These are phyloP conservation scores for Citrus cavaleriei DNA, from an alignment of 345 rosid genomes.

Conservation along the genomic window DNA sequence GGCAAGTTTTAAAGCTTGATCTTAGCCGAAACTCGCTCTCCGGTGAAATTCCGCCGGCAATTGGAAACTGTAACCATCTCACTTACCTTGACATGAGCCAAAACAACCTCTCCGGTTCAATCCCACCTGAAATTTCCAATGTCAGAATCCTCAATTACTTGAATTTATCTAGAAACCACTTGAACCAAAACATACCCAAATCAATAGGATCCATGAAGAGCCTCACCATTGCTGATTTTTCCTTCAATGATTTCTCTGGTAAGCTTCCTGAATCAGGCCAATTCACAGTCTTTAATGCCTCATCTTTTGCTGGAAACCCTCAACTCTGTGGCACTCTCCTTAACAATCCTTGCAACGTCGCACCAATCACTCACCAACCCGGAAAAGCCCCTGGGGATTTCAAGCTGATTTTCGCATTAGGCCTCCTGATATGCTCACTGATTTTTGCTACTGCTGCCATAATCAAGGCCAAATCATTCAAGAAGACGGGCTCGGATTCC, in stretches of 20 bases:
- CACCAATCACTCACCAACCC: constrained; percentile 17
- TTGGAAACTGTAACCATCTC: constrained; percentile 50
- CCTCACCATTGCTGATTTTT: constrained; percentile 59
- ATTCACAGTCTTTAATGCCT: constrained; percentile 45
- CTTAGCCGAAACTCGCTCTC: constrained; percentile 49
- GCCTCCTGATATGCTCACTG: constrained; percentile 45
- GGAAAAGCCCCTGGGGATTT: constrained; percentile 31
- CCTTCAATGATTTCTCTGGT: constrained; percentile 63
- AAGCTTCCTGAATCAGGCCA: constrained; percentile 58
- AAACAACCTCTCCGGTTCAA: constrained; percentile 60
- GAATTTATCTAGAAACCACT: constrained; percentile 58
- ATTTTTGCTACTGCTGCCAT: constrained; percentile 44
- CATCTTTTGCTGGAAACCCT: constrained; percentile 63
- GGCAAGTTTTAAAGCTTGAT: constrained; percentile 46
- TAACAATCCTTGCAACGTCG: constrained; percentile 40
- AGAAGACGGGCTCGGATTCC: constrained; percentile 19
- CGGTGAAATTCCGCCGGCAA: constrained; percentile 44
- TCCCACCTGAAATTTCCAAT: constrained; percentile 43
- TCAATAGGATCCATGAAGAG: constrained; percentile 56
- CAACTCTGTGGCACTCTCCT: constrained; percentile 46
- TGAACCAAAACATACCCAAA: constrained; percentile 41
- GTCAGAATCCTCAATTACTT: constrained; percentile 51
- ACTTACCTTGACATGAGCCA: constrained; percentile 65
- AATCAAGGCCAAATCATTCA: constrained; percentile 40
- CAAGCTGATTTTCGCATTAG: constrained; percentile 54